Percentiles rank a stretch among this genome's conserved stretches.
Conservation (phyloP, 1,284 basidiomycete species). For the Fomitopsis palustris region DNA sequence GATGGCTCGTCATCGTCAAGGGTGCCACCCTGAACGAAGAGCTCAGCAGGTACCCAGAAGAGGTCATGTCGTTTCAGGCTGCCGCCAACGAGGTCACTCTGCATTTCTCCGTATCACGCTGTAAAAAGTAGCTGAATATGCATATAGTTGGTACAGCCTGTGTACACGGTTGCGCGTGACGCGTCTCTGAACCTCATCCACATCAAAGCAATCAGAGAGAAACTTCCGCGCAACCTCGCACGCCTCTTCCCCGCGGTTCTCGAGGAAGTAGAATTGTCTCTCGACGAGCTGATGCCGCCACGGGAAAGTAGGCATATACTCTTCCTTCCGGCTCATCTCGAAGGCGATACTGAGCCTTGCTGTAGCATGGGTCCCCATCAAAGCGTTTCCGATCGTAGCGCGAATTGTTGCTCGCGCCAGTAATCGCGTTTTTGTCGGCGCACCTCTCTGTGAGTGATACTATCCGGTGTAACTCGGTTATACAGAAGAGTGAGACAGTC, state of each 20-base stretch:
- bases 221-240: not conserved
- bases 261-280: not conserved
- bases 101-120: not conserved
- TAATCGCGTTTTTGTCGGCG: slow-evolving; percentile 24
- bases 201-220: not conserved
- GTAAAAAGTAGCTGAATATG: not conserved
- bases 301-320: not conserved
- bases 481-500: no score
- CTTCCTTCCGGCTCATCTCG: no score
- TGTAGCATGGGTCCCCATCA: slow-evolving; percentile 19
- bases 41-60: slow-evolving; percentile 27
- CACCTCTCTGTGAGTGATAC: slow-evolving; percentile 21
- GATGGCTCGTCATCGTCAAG: not conserved
- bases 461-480: no score
- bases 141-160: not conserved
- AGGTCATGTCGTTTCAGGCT: slow-evolving; percentile 26
- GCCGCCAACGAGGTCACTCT: not conserved
- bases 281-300: not conserved
- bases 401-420: slow-evolving; percentile 21
- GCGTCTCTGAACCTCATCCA: not conserved
- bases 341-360: not conserved
- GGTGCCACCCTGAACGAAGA: not conserved
- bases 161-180: not conserved
- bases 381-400: slow-evolving; percentile 10
- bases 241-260: not conserved